These are phyloP conservation scores for Xerocomellus dryophilus DNA, from an alignment of 768 basidiomycete species.

Conservation along the genomic window DNA sequence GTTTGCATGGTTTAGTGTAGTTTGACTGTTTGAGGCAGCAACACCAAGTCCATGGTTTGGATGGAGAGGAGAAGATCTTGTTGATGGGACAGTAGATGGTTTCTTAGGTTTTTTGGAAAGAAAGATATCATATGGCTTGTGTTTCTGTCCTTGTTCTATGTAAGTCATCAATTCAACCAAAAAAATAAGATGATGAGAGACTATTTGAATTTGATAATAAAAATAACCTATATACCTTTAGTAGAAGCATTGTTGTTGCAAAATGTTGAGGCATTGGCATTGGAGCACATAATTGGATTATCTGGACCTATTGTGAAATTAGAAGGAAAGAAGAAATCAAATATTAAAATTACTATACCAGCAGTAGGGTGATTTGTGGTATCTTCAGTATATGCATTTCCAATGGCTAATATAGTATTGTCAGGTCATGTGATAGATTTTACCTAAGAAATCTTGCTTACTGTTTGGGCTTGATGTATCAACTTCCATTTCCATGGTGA, in stretches of 20 bases:
- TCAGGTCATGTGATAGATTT: accelerated
- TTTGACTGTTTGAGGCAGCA: not conserved
- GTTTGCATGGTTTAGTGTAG: not conserved
- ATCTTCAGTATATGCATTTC: not conserved
- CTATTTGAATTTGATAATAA: not conserved
- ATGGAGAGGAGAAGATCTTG: not conserved
- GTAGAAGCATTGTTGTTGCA: too few species aligned
- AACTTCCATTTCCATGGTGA: not conserved
- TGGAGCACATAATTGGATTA: not conserved
- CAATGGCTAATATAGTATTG: not conserved
- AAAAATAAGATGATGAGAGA: not conserved
- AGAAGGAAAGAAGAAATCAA: not conserved
- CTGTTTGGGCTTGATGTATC: not conserved
- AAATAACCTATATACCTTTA: not conserved
- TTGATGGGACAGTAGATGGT: not conserved
- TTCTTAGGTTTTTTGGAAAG: not conserved
- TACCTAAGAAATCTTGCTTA: not conserved
- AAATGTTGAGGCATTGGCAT: too few species aligned
- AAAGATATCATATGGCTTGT: not conserved
- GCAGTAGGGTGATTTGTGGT: accelerated
- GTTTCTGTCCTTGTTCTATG: not conserved
- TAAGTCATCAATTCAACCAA: not conserved
- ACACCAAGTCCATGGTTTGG: not conserved
- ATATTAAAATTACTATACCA: not conserved
- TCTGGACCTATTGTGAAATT: not conserved